phyloP scores from a whole-genome alignment of 805 yeast genomes.

The Wickerhamomyces sydowiorum region DNA sequence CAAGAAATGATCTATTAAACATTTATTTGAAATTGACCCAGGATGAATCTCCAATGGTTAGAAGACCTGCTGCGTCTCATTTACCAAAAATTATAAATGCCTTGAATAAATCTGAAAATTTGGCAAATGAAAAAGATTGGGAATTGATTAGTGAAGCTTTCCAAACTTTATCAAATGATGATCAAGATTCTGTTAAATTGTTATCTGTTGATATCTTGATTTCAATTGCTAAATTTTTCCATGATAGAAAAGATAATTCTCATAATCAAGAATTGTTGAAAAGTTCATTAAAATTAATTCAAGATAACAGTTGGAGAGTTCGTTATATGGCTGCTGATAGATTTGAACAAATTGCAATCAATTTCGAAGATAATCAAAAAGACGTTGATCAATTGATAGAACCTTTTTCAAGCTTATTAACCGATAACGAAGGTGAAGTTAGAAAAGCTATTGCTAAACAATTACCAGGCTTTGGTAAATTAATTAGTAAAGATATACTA shows the following conservation, averaged over 20 bases:
- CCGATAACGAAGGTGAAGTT: conserved; percentile 95
- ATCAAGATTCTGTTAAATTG: conserved; percentile 92
- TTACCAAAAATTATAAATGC: conserved; percentile 70
- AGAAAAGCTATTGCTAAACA: conserved; percentile 93
- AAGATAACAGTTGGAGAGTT: conserved; percentile 96
- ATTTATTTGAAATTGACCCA: conserved; percentile 65
- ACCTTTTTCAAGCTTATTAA: conserved; percentile 71
- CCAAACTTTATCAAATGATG: conserved; percentile 69
- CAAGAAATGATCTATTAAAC: conserved; percentile 57
- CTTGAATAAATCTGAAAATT: conserved; percentile 41
- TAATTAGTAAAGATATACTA: conserved; percentile 48
- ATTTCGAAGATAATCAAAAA: conserved; percentile 50
- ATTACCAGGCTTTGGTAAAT: conserved; percentile 65
- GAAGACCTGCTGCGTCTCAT: conserved; percentile 87
- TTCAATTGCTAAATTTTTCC: conserved; percentile 69
- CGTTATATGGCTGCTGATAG: conserved; percentile 98
- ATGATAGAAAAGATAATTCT: conserved; percentile 46
- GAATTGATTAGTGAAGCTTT: conserved; percentile 79
- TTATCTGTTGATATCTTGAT: conserved; percentile 84
- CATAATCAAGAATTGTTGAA: conserved; percentile 60
- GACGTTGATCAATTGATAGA: conserved; percentile 45
- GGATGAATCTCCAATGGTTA: conserved; percentile 97
- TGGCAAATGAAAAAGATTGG: conserved; percentile 58
- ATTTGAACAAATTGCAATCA: conserved; percentile 66
- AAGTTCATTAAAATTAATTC: conserved; percentile 64